A percentile compares a stretch with the other conserved stretches of the same genome.
phyloP scores from a whole-genome alignment of 2,329 filamentous ascomycete genomes.

The Pestalotiopsis sp. region DNA sequence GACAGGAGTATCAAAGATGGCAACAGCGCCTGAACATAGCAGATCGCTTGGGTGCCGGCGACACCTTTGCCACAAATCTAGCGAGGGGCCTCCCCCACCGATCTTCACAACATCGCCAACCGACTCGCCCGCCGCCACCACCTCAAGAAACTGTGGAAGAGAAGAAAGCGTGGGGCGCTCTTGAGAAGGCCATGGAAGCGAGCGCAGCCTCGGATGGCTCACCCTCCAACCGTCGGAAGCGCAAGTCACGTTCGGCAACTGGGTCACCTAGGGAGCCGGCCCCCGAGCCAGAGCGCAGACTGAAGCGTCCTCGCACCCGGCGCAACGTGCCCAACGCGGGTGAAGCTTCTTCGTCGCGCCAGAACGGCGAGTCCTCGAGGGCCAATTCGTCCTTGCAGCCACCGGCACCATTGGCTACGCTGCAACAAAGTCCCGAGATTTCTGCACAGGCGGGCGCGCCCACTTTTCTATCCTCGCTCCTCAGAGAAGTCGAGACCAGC shows the following conservation, averaged over 20 bases:
- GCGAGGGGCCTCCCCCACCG: slow-evolving; percentile 59
- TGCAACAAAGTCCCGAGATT: neutral
- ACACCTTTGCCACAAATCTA: slow-evolving; percentile 67
- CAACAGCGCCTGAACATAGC: slow-evolving; percentile 82
- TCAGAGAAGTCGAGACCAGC: slow-evolving; percentile 82
- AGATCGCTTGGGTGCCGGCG: slow-evolving; percentile 72
- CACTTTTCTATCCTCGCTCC: slow-evolving; percentile 81
- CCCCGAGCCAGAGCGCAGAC: slow-evolving; percentile 74
- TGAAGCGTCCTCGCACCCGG: slow-evolving; percentile 84
- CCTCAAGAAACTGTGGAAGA: slow-evolving; percentile 75
- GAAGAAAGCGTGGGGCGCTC: slow-evolving; percentile 82
- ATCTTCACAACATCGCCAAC: slow-evolving; percentile 58
- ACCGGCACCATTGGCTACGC: neutral
- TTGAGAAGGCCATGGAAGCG: slow-evolving; percentile 79
- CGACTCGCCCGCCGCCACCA: slow-evolving; percentile 51
- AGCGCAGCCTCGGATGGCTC: slow-evolving; percentile 46
- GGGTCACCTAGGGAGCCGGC: slow-evolving; percentile 68
- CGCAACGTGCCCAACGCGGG: slow-evolving; percentile 50
- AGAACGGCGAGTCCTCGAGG: slow-evolving; percentile 7
- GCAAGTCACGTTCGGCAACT: slow-evolving; percentile 70
- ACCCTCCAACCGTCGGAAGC: slow-evolving; percentile 61
- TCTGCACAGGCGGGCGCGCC: slow-evolving; percentile 45
- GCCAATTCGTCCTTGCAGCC: neutral
- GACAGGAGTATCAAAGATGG: slow-evolving; percentile 70
- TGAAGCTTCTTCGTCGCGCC: slow-evolving; percentile 42